Base-by-base conservation (phyloP, 768 basidiomycete species). In the Coprinopsis sp. region DNA sequence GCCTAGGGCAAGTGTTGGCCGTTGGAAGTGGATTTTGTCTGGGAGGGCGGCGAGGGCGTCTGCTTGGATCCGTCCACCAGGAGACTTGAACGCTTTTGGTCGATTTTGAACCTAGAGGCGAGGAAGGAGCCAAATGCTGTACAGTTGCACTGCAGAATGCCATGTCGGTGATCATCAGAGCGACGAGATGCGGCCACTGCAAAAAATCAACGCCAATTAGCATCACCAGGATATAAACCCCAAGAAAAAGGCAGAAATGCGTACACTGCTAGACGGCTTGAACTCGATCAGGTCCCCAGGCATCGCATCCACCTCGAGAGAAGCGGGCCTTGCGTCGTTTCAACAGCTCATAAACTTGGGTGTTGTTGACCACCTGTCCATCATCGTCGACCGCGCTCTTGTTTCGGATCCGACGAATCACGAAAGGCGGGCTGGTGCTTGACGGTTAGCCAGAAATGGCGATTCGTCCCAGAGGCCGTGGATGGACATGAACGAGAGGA, bases 131-230 rank as follows among this genome's bases (percentile, higher is more conserved):
- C 68, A 62, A 81, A 85, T 63, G 57, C 73, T 72, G 62, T 85
- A 87, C n/a, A n/a, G 0, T 71, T 68, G 27, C 64, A 0, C 76
- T 77, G 58, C 87, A 90, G 21, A 69, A 66, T 1, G 84, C 74
- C 77, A 90, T 74, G 58, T 89, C 89, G 22, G 83, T 87, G 64
- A 88, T 66, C 66, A 87, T 67, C 5, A 84, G 86, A 2, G 84
- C 86, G 12, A 66, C 77, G 45, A 82, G 65, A 54, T 86, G 72
- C 11, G 68, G 67, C 71, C 71, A 73, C 72, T 73, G 41, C 29
- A 28, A 12, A 34, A n/a, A n/a, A n/a, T 29, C 24, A 41, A 42
- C 33, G 23, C 11, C n/a, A n/a, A n/a, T n/a, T n/a, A n/a, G n/a
- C n/a, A n/a, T n/a, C n/a, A n/a, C n/a, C n/a, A n/a, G n/a, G n/a